Percentiles rank a stretch among this genome's conserved stretches.
Evolutionary conservation across 371 early-diverging fungal species (phyloP).

Genomic region (Mortierella sp.): DNA sequence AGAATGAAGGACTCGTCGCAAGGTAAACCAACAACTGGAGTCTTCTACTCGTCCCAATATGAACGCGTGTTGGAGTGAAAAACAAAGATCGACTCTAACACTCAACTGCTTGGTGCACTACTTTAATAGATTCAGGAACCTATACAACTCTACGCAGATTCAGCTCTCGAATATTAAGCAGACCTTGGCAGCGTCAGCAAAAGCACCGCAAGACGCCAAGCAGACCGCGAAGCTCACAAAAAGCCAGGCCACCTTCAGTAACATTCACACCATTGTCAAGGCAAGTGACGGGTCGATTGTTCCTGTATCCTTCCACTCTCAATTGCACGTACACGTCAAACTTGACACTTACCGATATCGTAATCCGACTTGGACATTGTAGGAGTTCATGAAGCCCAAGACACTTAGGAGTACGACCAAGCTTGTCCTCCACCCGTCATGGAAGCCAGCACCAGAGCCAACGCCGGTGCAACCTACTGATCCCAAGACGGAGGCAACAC

Average conservation of each 20-base stretch:
- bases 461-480: constrained; percentile 5
- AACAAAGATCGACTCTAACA: background rate
- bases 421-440: constrained; percentile 38
- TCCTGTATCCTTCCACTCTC: background rate
- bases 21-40: constrained; percentile 22
- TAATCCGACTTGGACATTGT: background rate
- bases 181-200: constrained; percentile 11
- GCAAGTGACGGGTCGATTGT: background rate
- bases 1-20: constrained; percentile 27
- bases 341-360: background rate
- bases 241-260: constrained; percentile 15
- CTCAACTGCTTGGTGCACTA: background rate
- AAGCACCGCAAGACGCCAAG: constrained; percentile 16
- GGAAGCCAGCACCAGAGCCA: constrained; percentile 36
- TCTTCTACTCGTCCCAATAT: background rate
- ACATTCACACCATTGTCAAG: constrained; percentile 27
- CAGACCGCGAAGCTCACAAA: constrained; percentile 9
- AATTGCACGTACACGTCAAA: background rate
- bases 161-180: constrained; percentile 25
- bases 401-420: constrained; percentile 25
- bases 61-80: background rate
- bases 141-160: constrained; percentile 36
- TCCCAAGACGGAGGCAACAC: background rate
- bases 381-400: constrained; percentile 51
- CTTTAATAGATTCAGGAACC: constrained; percentile 30